Evolutionary conservation across 2,329 filamentous ascomycete genomes (phyloP).

Genomic region (Aspergillus flavus): DNA sequence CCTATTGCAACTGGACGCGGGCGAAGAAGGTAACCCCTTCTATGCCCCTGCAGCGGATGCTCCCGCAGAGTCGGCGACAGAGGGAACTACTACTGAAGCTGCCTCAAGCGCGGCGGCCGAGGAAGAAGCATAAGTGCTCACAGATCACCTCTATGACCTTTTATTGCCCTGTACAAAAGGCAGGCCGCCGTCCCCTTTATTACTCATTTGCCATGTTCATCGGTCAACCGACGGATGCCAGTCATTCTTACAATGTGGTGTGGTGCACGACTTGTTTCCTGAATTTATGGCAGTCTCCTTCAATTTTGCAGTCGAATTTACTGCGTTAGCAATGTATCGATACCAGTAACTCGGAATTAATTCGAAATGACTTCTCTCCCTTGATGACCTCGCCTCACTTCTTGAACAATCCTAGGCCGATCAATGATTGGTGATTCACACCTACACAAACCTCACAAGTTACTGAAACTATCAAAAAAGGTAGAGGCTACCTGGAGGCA

Average conservation of each 20-base stretch:
- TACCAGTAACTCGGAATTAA: conserved; percentile 5
- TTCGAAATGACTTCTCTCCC: conserved; percentile 1
- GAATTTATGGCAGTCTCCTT: conserved; percentile 13
- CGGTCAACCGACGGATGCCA: conserved; percentile 3
- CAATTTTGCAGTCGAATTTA: conserved; percentile 14
- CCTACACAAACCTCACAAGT: not conserved
- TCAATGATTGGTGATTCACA: not conserved
- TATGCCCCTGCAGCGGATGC: conserved; percentile 34
- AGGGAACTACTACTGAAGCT: conserved; percentile 12
- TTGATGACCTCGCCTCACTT: not conserved
- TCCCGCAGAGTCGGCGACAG: conserved; percentile 22
- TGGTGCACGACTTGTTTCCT: conserved; percentile 15
- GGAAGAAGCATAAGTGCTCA: conserved; percentile 19
- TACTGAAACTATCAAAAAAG: not conserved
- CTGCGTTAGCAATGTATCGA: conserved; percentile 12
- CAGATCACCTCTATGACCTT: not conserved
- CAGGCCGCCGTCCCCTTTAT: conserved; percentile 11
- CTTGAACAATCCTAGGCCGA: not conserved
- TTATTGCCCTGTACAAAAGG: conserved; percentile 20
- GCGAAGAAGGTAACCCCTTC: conserved; percentile 71
- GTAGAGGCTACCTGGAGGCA: not conserved
- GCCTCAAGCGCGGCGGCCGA: conserved; percentile 17
- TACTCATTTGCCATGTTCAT: conserved; percentile 1
- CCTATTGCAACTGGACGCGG: conserved; percentile 90
- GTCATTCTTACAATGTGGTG: conserved; percentile 11